Evolutionary conservation across 1,139 yeast species (phyloP), one percentile per base, ranked within the genome.

Genomic region (Magnusiomyces ingens): DNA sequence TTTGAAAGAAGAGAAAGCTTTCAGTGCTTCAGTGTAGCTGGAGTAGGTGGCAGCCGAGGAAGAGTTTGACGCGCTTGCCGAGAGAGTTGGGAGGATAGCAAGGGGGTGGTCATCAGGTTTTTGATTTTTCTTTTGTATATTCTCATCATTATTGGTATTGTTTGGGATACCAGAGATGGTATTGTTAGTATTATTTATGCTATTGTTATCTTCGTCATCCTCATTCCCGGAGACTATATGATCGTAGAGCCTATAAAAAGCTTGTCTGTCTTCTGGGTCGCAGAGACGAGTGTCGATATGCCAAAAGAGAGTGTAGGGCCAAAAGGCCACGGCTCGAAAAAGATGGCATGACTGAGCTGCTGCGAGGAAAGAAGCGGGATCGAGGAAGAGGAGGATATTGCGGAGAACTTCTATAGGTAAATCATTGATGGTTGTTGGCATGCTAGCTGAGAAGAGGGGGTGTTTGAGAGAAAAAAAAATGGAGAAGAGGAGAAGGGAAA

Each of bases 331-430:
- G 18, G 43, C 50, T 19, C 58, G 41, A 56, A 56, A 55, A 36
- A 44, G 43, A 6, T 37, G 13, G 36, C 53, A 55, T 13, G 54
- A 45, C 10, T 55, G 58, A n/a, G 50, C 37, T 3, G 51, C 58
- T 43, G 26, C 32, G 2, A 55, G 49, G 42, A 51, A 55, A 17
- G 54, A 50, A n/a, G 45, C 19, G 4, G 58, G 56, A 10, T 53
- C 48, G 11, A 55, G 40, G 46, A 26, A 38, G 12, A 55, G 38
- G 38, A 55, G 49, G n/a, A 53, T 47, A 6, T 50, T 37, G 43
- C 56, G 43, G 45, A 55, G 21, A 15, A 55, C 56, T 51, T 55
- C 58, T 42, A 49, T 46, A 22, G 58, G 58, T 35, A 55, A 50
- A 47, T 55, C 56, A 48, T 50, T 52, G 38, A 54, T 46, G 41